Evolutionary conservation across 305 asterid genomes (phyloP), one percentile per base, ranked within the genome.

Genomic region (Solanum hybrid): DNA sequence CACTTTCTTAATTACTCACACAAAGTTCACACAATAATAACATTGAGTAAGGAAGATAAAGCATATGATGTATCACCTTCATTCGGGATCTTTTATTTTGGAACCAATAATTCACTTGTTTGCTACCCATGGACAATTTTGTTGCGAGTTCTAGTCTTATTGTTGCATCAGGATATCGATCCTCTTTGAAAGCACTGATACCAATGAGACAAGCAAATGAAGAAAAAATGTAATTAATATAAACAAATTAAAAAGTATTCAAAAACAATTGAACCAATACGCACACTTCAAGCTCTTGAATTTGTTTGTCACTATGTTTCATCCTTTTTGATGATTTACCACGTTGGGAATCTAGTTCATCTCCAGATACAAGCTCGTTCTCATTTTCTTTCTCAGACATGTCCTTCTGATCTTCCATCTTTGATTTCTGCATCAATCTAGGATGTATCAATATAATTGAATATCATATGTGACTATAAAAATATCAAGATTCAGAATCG

Each of bases 81-180:
- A 95, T 92, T 89, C 94, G 99, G 3, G 96, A 95, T 91, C 98
- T 91, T 86, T 96, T 90, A 57, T 95, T 95, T 92, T 95, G 97
- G 90, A 95, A 96, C 98, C 98, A 96, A 87, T 95, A 95, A 77
- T 96, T 94, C 33, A 96, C 94, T 91, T 95, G 98, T 90, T 93
- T 92, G 82, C 91, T 90, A 89, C 92, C 95, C 96, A 95, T 91
- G 87, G 93, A 93, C 18, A 96, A 90, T 89, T 93, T 92, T 83
- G 61, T 93, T 12, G 97, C 96, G 26, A 96, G 94, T 24, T 95
- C 96, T 83, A 92, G 74, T 95, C 96, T 83, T 92, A 35, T 93
- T 88, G 94, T 96, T 94, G 95, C 97, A 64, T 95, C 96, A 8
- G 99, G 98, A 86, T 96, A 96, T 1, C 96, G 96, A 76, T 94